Base-by-base conservation (phyloP, 192 early-diverging fungal genomes). In the Coemansia nantahalensis region DNA sequence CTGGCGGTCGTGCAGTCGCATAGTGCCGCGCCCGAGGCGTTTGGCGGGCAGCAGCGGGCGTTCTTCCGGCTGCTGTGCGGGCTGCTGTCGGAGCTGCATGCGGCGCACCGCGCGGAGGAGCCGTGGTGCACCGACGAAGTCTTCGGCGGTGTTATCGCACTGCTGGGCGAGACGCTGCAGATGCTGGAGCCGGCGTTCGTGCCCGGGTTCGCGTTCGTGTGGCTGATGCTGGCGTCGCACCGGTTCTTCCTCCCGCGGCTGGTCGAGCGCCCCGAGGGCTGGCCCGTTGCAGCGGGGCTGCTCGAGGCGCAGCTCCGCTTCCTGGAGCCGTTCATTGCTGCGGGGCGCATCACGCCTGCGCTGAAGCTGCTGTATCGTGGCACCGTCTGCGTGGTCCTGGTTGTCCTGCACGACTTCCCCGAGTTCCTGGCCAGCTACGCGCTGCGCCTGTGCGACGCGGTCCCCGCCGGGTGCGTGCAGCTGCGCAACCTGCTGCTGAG, bases 351-450 rank as follows among this genome's bases (percentile, higher is more conserved):
- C 34, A 84, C 80, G 26, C 83, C 88, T 26, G 86, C 88, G 7
- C 81, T 84, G 17, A 86, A 91, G 36, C 65, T 90, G 42, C 80
- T 97, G 22, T 99, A 99, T 80, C 82, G 82, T 48, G 93, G 91
- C 13, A 87, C 90, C 8, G 79, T 99, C 15, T 84, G 94, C 22
- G 87, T 99, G 18, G 62, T 99, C 23, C 75, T 99, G 22, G 87
- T 99, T 9, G 65, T 99, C 10, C 67, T 97, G 50, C 94, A 97
- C 63, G 96, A 99, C 64, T 97, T 92, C 64, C 96, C 96, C 14
- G 96, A 99, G 72, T 99, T 97, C 70, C 77, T 99, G 47, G 87
- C 91, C 54, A 88, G 86, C 53, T 90, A 95, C 54, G 90, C 94
- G 59, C 89, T 93, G 47, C 86, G 84, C 38, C 86, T 99, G 59